A percentile compares a stretch with the other conserved stretches of the same genome.
These are phyloP conservation scores for Nasturtium officinale DNA, from an alignment of 345 rosid species.

Conservation along the genomic window DNA sequence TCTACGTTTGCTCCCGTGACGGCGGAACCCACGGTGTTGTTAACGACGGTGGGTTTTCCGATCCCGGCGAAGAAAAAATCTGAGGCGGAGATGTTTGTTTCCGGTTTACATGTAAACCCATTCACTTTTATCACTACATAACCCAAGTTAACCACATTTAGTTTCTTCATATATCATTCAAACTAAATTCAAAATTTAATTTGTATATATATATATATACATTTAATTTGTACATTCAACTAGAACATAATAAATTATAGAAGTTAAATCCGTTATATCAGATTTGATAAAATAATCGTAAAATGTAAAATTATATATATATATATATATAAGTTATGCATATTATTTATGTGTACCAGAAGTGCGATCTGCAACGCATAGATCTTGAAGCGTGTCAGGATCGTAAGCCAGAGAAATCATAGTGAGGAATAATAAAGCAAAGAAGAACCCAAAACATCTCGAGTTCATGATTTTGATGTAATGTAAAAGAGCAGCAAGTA, in stretches of 20 bases:
- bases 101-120: constrained; percentile 65
- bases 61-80: constrained; percentile 68
- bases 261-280: too few species aligned
- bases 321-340: too few species aligned
- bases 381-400: constrained; percentile 69
- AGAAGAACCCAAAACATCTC: constrained; percentile 14
- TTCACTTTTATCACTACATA: constrained; percentile 52
- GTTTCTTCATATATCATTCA: not conserved
- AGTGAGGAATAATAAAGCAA: constrained; percentile 30
- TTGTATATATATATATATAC: not conserved
- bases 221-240: not conserved
- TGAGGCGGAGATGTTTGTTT: constrained; percentile 48
- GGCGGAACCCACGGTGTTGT: constrained; percentile 57
- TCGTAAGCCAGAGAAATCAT: constrained; percentile 46
- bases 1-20: constrained; percentile 62
- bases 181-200: not conserved
- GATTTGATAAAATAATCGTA: too few species aligned
- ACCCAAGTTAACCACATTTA: not conserved
- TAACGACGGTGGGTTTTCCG: constrained; percentile 49
- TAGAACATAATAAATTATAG: too few species aligned
- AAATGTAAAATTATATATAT: too few species aligned
- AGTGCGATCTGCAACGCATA: constrained; percentile 58
- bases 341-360: constrained; percentile 32
- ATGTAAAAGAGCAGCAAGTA: not conserved
- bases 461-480: constrained; percentile 25